Evolutionary conservation across 192 early-diverging fungal species (phyloP).

Genomic region (Allomyces javanicus): DNA sequence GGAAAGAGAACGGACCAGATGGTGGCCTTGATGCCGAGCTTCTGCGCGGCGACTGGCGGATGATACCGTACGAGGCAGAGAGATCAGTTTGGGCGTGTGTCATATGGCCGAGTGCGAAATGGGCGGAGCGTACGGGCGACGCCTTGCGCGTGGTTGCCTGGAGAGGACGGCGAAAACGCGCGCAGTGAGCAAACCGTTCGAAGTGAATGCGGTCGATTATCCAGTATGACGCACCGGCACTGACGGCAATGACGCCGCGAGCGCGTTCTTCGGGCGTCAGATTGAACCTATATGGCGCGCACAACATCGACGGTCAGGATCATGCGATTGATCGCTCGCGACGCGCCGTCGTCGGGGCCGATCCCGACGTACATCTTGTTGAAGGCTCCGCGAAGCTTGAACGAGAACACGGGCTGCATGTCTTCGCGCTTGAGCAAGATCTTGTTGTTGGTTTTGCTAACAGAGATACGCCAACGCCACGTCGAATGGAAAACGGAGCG

Average conservation of each 20-base stretch:
- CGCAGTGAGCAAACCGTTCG: background rate
- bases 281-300: no score
- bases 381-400: conserved; percentile 95
- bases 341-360: no score
- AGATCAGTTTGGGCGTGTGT: no score
- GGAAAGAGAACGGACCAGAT: conserved; percentile 63
- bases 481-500: no score
- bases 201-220: background rate
- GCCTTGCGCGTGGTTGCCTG: conserved; percentile 90
- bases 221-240: background rate
- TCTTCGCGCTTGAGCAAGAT: conserved; percentile 89
- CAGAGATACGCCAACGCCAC: conserved; percentile 1
- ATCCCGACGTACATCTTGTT: conserved; percentile 67
- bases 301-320: no score
- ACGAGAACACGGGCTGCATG: conserved; percentile 88
- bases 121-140: conserved; percentile 34
- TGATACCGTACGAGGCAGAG: no score
- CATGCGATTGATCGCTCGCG: no score
- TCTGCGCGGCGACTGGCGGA: conserved; percentile 46
- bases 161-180: background rate
- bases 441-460: conserved; percentile 32
- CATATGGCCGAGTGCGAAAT: no score
- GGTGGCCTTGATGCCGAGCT: conserved; percentile 76
- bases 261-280: no score
- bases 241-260: no score